Percentiles rank a stretch among this genome's conserved stretches.
Evolutionary conservation across 1,284 basidiomycete genomes (phyloP).

Genomic region (Rhodotorula sp.): DNA sequence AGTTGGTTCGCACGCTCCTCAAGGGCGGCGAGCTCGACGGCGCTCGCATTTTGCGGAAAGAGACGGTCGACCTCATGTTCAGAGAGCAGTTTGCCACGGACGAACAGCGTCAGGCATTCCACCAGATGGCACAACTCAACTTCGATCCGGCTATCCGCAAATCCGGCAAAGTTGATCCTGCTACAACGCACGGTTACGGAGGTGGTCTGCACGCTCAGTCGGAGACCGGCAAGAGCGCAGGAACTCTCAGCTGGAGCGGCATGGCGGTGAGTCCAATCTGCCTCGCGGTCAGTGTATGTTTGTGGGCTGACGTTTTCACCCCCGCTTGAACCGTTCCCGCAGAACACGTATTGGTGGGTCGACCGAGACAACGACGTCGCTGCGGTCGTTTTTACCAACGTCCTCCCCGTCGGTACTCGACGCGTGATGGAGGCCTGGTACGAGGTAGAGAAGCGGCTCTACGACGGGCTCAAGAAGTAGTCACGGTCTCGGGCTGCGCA

Average conservation of each 20-base stretch:
- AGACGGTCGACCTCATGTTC: conserved; percentile 33
- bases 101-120: neutral
- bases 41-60: conserved; percentile 10
- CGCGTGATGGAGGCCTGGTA: neutral
- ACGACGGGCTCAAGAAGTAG: conserved; percentile 10
- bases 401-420: neutral
- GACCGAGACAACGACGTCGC: conserved; percentile 4
- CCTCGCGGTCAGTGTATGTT: too few species aligned
- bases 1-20: conserved; percentile 24
- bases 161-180: neutral
- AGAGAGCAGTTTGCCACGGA: conserved; percentile 5
- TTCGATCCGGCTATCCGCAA: neutral
- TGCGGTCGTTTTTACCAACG: conserved; percentile 3
- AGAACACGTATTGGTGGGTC: conserved; percentile 17
- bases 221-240: neutral
- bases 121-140: neutral
- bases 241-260: conserved; percentile 12
- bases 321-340: neutral
- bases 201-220: conserved; percentile 3
- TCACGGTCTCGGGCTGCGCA: too few species aligned
- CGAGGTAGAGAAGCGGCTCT: neutral
- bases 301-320: neutral
- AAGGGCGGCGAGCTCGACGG: conserved; percentile 15
- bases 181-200: neutral
- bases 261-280: neutral